Conservation (phyloP, 179 eudicot genomes). For the Nepenthes alata region DNA sequence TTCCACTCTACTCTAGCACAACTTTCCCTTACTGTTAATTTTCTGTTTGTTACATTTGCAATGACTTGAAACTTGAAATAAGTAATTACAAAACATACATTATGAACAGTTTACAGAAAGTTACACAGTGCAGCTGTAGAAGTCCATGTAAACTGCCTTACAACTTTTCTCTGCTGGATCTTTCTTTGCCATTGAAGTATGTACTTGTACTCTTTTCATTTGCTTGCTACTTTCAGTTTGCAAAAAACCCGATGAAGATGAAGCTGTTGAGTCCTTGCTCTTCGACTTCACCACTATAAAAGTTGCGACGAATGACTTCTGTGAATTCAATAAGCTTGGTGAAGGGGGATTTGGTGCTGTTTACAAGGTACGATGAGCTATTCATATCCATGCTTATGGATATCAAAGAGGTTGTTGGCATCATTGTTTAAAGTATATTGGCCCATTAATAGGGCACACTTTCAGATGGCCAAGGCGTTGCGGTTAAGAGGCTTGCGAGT, state of each 20-base stretch:
- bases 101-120: no score
- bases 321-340: slow-evolving; percentile 9
- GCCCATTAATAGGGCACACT: slow-evolving; percentile 14
- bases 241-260: not conserved
- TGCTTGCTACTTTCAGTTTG: not conserved
- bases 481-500: slow-evolving; percentile 10
- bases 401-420: not conserved
- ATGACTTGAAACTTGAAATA: no score
- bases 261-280: slow-evolving; percentile 3
- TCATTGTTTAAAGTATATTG: not conserved
- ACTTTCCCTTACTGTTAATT: no score
- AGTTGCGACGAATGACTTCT: slow-evolving; percentile 15
- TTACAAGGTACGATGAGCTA: slow-evolving; percentile 1
- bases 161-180: not conserved
- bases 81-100: no score
- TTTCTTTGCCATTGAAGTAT: not conserved
- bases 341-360: slow-evolving; percentile 16
- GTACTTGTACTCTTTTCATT: not conserved
- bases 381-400: not conserved
- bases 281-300: slow-evolving; percentile 4
- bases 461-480: slow-evolving; percentile 12
- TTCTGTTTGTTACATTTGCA: no score
- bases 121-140: no score
- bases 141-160: not conserved
- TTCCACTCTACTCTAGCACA: no score